Percentiles rank a stretch among this genome's conserved stretches.
Evolutionary conservation across 768 basidiomycete species (phyloP).

Genomic region (Serendipita indica): DNA sequence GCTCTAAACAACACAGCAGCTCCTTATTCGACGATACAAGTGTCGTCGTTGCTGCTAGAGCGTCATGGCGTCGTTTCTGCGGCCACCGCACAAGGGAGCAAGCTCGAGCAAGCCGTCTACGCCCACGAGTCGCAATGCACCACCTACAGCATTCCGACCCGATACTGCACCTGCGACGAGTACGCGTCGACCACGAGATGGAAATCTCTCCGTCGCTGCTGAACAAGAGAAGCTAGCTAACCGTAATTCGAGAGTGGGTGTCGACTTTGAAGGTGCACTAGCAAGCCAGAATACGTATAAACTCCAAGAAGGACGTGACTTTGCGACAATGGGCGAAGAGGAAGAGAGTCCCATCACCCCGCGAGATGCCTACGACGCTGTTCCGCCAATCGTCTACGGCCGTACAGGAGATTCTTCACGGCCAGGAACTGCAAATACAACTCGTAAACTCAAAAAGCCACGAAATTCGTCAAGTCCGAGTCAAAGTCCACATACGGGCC

Average conservation of each 20-base stretch:
- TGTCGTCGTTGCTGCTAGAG: too few species aligned
- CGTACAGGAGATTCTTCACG: background rate
- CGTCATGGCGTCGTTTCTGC: background rate
- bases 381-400: background rate
- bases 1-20: too few species aligned
- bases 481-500: background rate
- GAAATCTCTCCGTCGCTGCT: background rate
- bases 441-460: background rate
- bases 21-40: too few species aligned
- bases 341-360: conserved; percentile 29
- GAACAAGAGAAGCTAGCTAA: conserved; percentile 25
- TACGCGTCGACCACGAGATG: background rate
- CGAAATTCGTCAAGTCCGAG: background rate
- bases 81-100: conserved; percentile 4
- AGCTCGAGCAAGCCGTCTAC: background rate
- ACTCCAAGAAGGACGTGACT: conserved; percentile 56
- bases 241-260: conserved; percentile 55
- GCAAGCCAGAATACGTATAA: conserved; percentile 49
- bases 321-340: conserved; percentile 43
- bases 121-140: background rate
- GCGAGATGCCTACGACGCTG: conserved; percentile 18
- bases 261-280: conserved; percentile 71
- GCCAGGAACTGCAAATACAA: background rate
- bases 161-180: background rate
- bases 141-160: background rate